phyloP scores from a whole-genome alignment of 2,329 filamentous ascomycete species.

The Monilinia vaccinii-corymbosi region DNA sequence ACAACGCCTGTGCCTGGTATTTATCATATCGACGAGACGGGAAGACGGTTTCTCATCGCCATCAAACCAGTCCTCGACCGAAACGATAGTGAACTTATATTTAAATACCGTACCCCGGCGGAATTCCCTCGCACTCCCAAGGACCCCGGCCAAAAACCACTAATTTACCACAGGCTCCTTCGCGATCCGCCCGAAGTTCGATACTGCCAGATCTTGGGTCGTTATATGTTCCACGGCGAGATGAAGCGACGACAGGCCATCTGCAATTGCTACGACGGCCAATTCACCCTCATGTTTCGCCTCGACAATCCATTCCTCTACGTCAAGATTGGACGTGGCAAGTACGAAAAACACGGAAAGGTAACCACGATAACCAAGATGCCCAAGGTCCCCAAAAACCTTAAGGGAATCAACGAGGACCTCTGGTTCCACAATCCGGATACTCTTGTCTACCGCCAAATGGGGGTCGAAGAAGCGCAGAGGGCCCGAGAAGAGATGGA shows the following conservation, averaged over 20 bases:
- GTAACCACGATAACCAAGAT: too few species aligned
- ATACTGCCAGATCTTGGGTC: conserved; percentile 11
- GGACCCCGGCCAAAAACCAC: neutral
- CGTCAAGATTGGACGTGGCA: neutral
- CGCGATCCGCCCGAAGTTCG: conserved; percentile 10
- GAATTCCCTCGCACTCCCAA: neutral
- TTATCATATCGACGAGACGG: conserved; percentile 4
- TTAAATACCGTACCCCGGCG: neutral
- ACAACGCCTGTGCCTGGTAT: conserved; percentile 16
- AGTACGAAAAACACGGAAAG: neutral
- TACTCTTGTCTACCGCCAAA: neutral
- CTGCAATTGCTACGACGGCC: neutral
- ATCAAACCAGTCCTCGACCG: conserved; percentile 1
- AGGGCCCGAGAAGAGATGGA: neutral
- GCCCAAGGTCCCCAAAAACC: neutral
- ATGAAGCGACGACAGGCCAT: conserved; percentile 8
- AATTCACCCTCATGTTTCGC: neutral
- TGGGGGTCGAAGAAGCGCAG: neutral
- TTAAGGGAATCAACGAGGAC: conserved; percentile 1
- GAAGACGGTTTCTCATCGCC: neutral
- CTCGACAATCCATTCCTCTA: neutral
- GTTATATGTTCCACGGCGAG: conserved; percentile 15
- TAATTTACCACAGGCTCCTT: conserved; percentile 14
- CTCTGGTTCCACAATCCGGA: neutral
- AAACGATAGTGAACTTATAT: conserved; percentile 12